Conservation (phyloP, 2,329 filamentous ascomycete species). For the Stachybotrys elegans region DNA sequence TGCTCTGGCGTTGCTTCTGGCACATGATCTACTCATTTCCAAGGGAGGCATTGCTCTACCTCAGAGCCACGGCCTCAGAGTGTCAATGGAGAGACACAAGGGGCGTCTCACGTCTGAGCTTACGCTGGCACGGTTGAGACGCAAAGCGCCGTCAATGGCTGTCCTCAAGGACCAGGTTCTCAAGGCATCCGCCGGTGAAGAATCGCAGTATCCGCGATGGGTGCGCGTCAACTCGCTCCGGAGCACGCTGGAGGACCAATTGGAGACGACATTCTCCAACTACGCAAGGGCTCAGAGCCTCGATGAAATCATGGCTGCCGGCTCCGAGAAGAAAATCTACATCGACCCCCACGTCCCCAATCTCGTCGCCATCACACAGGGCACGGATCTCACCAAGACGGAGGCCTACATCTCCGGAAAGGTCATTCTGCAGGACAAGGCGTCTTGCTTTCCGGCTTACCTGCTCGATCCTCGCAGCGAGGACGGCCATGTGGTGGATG, state of each 20-base stretch:
- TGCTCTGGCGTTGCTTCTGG: slow-evolving; percentile 71
- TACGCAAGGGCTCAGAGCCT: slow-evolving; percentile 56
- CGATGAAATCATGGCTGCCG: slow-evolving; percentile 46
- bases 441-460: slow-evolving; percentile 93
- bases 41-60: slow-evolving; percentile 81
- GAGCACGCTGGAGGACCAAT: slow-evolving; percentile 63
- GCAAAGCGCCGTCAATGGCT: slow-evolving; percentile 64
- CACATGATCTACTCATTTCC: slow-evolving; percentile 79
- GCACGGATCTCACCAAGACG: slow-evolving; percentile 66
- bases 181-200: slow-evolving; percentile 39
- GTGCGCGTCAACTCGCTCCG: slow-evolving; percentile 79
- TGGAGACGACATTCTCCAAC: slow-evolving; percentile 67
- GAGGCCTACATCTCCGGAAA: slow-evolving; percentile 69
- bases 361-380: slow-evolving; percentile 71
- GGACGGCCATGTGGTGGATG: slow-evolving; percentile 80
- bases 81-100: slow-evolving; percentile 75
- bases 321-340: slow-evolving; percentile 49
- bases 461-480: slow-evolving; percentile 64
- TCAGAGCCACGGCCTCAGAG: slow-evolving; percentile 69
- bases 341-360: slow-evolving; percentile 81
- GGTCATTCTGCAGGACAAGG: slow-evolving; percentile 92
- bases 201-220: slow-evolving; percentile 76
- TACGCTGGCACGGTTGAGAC: slow-evolving; percentile 69
- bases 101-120: slow-evolving; percentile 76
- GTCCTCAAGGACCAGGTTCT: slow-evolving; percentile 58